Conservation (phyloP, 148 eudicot genomes). For the Chenopodium quinoa region DNA sequence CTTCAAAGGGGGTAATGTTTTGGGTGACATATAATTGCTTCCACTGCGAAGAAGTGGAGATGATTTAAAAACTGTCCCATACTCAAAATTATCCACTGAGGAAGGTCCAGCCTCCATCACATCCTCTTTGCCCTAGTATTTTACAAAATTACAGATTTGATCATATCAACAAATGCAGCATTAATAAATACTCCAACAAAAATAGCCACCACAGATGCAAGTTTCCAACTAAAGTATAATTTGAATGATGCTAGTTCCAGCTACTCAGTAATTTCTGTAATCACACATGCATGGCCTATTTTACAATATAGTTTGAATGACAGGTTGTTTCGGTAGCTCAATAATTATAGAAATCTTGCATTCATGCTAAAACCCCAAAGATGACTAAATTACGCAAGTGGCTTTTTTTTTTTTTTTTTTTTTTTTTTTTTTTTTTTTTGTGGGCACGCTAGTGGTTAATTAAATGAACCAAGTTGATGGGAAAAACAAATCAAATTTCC, state of each 20-base stretch:
- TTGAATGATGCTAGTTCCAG: no score
- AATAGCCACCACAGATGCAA: no score
- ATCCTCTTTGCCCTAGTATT: slow-evolving; percentile 51
- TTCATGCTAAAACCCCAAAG: no score
- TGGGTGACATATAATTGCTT: slow-evolving; percentile 40
- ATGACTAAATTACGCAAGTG: no score
- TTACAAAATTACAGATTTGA: neutral
- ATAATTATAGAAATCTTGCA: no score
- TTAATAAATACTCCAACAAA: neutral
- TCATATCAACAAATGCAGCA: neutral
- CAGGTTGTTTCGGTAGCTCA: no score
- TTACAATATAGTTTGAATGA: no score
- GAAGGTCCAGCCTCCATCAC: slow-evolving; percentile 39
- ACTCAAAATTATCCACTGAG: slow-evolving; percentile 17
- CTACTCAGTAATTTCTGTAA: no score
- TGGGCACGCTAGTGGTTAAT: neutral
- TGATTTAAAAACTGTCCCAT: slow-evolving; percentile 34
- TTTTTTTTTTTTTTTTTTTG: no score
- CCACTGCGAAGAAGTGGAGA: slow-evolving; percentile 44
- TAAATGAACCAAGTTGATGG: neutral
- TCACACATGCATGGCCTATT: no score
- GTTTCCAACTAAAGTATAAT: no score
- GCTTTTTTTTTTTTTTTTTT: no score
- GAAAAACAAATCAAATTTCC: neutral
- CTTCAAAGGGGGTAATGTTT: slow-evolving; percentile 66